Evolutionary conservation across 2,329 filamentous ascomycete species (phyloP).

Genomic region (Alternaria alternata): DNA sequence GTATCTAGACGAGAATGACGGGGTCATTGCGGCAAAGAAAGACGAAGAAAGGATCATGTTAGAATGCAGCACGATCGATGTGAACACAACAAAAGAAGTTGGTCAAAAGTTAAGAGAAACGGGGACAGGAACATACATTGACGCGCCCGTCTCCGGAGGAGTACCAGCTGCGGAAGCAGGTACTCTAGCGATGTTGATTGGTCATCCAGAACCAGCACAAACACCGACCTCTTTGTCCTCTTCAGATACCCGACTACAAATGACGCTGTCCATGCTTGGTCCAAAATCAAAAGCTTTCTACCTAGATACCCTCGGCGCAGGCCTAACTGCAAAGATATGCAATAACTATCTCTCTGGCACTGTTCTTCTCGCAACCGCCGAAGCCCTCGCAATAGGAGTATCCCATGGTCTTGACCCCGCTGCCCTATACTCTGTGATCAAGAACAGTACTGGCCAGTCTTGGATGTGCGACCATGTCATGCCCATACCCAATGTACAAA

Average conservation of each 20-base stretch:
- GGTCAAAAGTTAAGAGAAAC: slow-evolving; percentile 24
- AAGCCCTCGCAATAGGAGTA: slow-evolving; percentile 45
- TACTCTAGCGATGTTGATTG: slow-evolving; percentile 39
- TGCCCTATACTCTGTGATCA: slow-evolving; percentile 38
- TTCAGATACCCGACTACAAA: slow-evolving; percentile 15
- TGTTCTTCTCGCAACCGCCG: slow-evolving; percentile 42
- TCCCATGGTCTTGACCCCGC: slow-evolving; percentile 41
- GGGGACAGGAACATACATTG: slow-evolving; percentile 35
- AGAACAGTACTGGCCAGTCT: slow-evolving; percentile 41
- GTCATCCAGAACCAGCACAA: slow-evolving; percentile 27
- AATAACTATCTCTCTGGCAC: slow-evolving; percentile 47
- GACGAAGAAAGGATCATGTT: slow-evolving; percentile 34
- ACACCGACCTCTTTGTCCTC: neutral
- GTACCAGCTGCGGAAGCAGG: slow-evolving; percentile 42
- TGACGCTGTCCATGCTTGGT: slow-evolving; percentile 32
- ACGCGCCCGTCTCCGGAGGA: slow-evolving; percentile 46
- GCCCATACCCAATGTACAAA: slow-evolving; percentile 43
- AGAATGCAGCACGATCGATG: slow-evolving; percentile 47
- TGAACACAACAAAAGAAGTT: slow-evolving; percentile 36
- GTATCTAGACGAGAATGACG: slow-evolving; percentile 36
- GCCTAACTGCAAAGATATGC: slow-evolving; percentile 44
- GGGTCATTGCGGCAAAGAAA: slow-evolving; percentile 32
- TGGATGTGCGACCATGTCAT: slow-evolving; percentile 49
- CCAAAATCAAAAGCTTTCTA: slow-evolving; percentile 42
- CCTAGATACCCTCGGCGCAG: slow-evolving; percentile 36